Evolutionary conservation across 352 stramenopile species (phyloP), one percentile per base, ranked within the genome.

Genomic region (Globisporangium nunn): DNA sequence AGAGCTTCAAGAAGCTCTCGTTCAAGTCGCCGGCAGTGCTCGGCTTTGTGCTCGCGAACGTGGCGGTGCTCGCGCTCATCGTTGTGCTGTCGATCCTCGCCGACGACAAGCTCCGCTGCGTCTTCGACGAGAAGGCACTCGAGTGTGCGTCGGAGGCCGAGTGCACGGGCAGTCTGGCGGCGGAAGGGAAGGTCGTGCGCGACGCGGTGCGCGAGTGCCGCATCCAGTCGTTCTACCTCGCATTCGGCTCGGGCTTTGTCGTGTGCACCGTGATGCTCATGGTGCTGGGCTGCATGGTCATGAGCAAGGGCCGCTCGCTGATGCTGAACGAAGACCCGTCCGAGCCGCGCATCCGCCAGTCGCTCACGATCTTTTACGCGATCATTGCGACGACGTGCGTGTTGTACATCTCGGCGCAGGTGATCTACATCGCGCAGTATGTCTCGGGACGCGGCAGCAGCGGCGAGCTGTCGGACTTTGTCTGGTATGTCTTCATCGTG

Each of bases 401-500:
- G 46, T 66, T 95, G 4, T 93, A 91, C 64, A 85, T 95, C 18
- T 93, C 84, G 44, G 81, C 82, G 4, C 82, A 93, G 64, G 81
- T 95, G 23, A 95, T 95, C 41, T 93, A 92, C 67, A 89, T 93
- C 45, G 76, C 82, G 47, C 84, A 92, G 65, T 95, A 93, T 65
- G 63, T 90, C 6, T 87, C 80, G 18, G 71, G 70, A 41, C 70
- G 71, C 23, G 74, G 66, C 11, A 67, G 81, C 31, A 71, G 74
- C 49, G 80, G 73, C 46, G 75, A 90, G 55, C 69, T 93, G 28
- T 93, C 82, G 5, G 82, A 92, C 49, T 67, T 81, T 15, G 76
- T 95, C 14, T 95, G 83, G 82, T 95, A 95, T 57, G 77, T 92
- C 56, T 95, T 95, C 54, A 90, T 91, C 23, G 71, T 95, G 30